Percentiles rank a stretch among this genome's conserved stretches.
Conservation (phyloP, 768 basidiomycete genomes). For the Serendipita sp. region DNA sequence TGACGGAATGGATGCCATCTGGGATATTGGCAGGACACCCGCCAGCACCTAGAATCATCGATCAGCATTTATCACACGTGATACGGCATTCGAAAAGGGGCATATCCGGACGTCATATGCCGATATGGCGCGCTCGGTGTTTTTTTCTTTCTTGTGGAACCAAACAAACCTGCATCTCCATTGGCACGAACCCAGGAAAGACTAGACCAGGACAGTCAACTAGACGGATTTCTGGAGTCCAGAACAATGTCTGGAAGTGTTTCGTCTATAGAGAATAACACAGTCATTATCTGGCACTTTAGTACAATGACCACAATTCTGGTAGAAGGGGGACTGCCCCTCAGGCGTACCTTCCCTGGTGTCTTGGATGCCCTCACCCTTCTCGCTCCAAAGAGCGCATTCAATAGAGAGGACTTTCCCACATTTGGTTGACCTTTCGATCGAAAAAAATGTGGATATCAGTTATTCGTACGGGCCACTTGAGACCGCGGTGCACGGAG, state of each 20-base stretch:
- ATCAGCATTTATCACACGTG: conserved; percentile 3
- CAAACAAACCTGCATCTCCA: conserved; percentile 56
- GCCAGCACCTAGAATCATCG: conserved; percentile 35
- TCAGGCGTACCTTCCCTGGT: conserved; percentile 53
- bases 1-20: conserved; percentile 65
- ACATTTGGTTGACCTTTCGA: conserved; percentile 82
- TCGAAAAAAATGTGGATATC: background rate
- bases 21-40: conserved; percentile 63
- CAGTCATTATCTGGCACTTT: background rate
- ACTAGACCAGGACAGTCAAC: conserved; percentile 95
- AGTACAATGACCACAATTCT: background rate
- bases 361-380: conserved; percentile 73
- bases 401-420: conserved; percentile 83
- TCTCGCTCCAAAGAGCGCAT: conserved; percentile 68
- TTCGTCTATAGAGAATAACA: conserved; percentile 41
- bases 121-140: background rate
- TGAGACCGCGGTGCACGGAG: too few species aligned
- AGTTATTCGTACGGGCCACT: background rate
- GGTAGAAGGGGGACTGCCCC: background rate
- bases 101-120: background rate
- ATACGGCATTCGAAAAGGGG: background rate
- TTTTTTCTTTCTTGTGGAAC: conserved; percentile 2
- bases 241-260: conserved; percentile 88
- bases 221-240: conserved; percentile 70
- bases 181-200: conserved; percentile 64